Base-by-base conservation (phyloP, 2,329 filamentous ascomycete genomes). In the Pezicula carpinea region DNA sequence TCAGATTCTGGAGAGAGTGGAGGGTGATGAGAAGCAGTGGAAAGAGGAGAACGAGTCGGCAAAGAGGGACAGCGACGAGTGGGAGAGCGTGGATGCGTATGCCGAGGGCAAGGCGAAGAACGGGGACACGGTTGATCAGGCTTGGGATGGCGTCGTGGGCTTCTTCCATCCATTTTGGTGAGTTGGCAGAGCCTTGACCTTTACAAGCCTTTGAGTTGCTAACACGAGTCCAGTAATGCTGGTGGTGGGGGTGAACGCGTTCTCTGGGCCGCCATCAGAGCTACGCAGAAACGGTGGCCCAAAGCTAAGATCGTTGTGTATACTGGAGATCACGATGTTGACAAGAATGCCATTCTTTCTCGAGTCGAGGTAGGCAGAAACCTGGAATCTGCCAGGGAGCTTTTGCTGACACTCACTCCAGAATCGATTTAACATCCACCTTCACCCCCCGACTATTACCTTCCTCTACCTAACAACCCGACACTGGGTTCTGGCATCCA, bases 121-220 rank as follows among this genome's bases (percentile, higher is more conserved):
- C 54, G 72, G 66, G 39, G 67, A 64, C 21, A 65, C 63, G 48
- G 61, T 64, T 10, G 72, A 76, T 49, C 72, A 77, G 55, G 76
- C 85, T 39, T 96, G 88, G 87, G 75, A 83, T 52, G 91, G 91
- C 26, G 82, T 96, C 44, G 81, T 97, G 53, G 93, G 89, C 39
- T 97, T 99, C 76, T 96, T 99, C 64, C 93, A 99, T 66, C 93
- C 93, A 1, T 99, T 96, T 66, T 97, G 93, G 88, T 92, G 73
- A 53, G 77, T 31, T 36, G n/a, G 23, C 10, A 15, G 6, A 21
- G 39, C 33, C n/a, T 18, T 22, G 26, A 17, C 19, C 15, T 36
- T 10, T 41, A 5, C 14, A 18, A 22, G 34, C 29, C 8, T 35
- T 3, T 18, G 23, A 6, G 7, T 17, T 33, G 19, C 51, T 59